Evolutionary conservation across 1,284 basidiomycete genomes (phyloP), one percentile per base, ranked within the genome.

Genomic region (Phenoliferia sp.): DNA sequence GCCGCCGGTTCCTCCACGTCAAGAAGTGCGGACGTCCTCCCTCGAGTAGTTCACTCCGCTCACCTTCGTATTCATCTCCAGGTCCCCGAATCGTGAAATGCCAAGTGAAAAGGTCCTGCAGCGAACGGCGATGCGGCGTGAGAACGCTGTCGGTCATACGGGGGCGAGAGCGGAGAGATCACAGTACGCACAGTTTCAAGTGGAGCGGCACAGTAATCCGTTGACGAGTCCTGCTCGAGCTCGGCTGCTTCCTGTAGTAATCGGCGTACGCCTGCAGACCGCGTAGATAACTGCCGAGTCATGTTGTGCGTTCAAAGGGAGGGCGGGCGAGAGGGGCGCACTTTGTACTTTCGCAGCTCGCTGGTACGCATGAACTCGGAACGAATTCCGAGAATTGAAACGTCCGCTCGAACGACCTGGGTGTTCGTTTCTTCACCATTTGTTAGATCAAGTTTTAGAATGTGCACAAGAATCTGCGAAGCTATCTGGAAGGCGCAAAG

Each of bases 241-340:
- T 98, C 94, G 69, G 86, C 83, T 4, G 94, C 94, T 80, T 98
- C 94, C 78, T 93, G 92, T 86, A 98, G 90, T 73, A 98, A 96
- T 58, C 95, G 88, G 15, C 70, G 68, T 28, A 72, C 72, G 0
- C 72, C 72, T 1, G 70, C 67, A 2, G 67, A 69, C 9, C 69
- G 61, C 3, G 55, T 68, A 31, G 58, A 62, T 39, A 62, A 63
- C 31, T 59, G 33, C 26, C 57, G 55, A n/a, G 55, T 33, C 4
- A 32, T 32, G 3, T 12, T 33, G 29, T 57, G 48, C 5, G 55
- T 22, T 2, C 6, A 33, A 57, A 16, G 31, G 7, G 54, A 31
- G 28, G n/a, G n/a, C n/a, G n/a, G n/a, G n/a, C n/a, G n/a, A n/a
- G n/a, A n/a, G n/a, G n/a, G n/a, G n/a, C n/a, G n/a, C n/a, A n/a